phyloP scores from a whole-genome alignment of 192 early-diverging fungal species.

The Coemansia sp. region DNA sequence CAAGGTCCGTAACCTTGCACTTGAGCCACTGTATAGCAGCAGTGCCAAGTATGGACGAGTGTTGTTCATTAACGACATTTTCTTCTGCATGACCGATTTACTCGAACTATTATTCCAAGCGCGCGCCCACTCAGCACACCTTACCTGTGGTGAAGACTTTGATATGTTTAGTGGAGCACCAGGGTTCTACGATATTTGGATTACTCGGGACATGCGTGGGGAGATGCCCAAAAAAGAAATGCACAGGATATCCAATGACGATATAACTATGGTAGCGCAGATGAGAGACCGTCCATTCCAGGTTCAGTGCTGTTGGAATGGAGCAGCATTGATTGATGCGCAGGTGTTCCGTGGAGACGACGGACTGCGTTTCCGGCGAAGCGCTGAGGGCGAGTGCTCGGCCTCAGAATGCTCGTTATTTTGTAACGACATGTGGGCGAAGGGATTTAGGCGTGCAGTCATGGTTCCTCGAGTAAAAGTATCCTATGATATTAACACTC shows the following conservation, averaged over 20 bases:
- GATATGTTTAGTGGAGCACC: conserved; percentile 27
- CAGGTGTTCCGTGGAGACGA: conserved; percentile 22
- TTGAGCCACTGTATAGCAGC: conserved; percentile 39
- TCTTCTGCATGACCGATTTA: conserved; percentile 53
- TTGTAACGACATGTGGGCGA: conserved; percentile 51
- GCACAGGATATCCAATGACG: conserved; percentile 41
- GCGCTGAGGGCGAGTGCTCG: conserved; percentile 40
- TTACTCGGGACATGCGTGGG: conserved; percentile 51
- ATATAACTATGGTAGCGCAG: conserved; percentile 22
- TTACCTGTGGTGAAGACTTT: conserved; percentile 57
- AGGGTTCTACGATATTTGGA: conserved; percentile 56
- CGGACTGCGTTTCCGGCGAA: conserved; percentile 27
- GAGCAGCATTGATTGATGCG: conserved; percentile 44
- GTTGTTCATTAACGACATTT: conserved; percentile 55
- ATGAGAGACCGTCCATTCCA: conserved; percentile 45
- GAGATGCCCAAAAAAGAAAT: conserved; percentile 22
- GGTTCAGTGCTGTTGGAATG: conserved; percentile 60
- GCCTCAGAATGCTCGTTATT: conserved; percentile 58
- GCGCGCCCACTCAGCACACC: conserved; percentile 41
- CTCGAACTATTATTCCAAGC: conserved; percentile 55
- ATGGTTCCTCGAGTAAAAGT: conserved; percentile 54
- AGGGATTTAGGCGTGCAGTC: conserved; percentile 33
- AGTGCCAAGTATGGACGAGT: conserved; percentile 25
- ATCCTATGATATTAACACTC: conserved; percentile 38
- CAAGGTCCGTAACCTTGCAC: conserved; percentile 48